These are phyloP conservation scores for Wickerhamomyces sydowiorum DNA, from an alignment of 805 yeast genomes.

Conservation along the genomic window DNA sequence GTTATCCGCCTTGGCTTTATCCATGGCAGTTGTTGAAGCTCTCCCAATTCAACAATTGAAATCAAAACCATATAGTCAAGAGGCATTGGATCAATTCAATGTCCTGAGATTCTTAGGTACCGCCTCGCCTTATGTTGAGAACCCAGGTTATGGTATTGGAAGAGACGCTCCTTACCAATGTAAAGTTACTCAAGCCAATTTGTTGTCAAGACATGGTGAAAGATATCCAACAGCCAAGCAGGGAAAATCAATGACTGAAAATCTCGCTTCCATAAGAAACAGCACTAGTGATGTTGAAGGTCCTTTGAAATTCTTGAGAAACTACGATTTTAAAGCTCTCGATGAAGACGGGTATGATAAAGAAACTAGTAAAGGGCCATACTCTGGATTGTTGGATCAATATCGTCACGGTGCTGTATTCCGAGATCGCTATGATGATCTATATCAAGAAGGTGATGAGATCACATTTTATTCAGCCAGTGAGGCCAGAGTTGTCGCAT, in stretches of 20 bases:
- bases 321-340: constrained; percentile 39
- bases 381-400: constrained; percentile 47
- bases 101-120: constrained; percentile 43
- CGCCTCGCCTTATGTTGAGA: constrained; percentile 46
- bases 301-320: constrained; percentile 23
- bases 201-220: constrained; percentile 54
- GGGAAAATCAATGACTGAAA: constrained; percentile 13
- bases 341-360: constrained; percentile 38
- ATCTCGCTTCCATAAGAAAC: constrained; percentile 31
- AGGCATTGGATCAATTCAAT: constrained; percentile 38
- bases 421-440: constrained; percentile 41
- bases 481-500: constrained; percentile 48
- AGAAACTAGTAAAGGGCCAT: constrained; percentile 46
- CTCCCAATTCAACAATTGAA: neutral
- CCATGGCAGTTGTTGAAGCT: neutral
- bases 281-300: constrained; percentile 16
- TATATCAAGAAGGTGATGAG: constrained; percentile 30
- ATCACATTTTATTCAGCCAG: constrained; percentile 52
- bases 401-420: constrained; percentile 42
- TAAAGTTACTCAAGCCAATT: constrained; percentile 47
- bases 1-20: neutral
- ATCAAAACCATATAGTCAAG: constrained; percentile 22
- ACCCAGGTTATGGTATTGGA: constrained; percentile 46
- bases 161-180: constrained; percentile 47
- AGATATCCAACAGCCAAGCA: constrained; percentile 36